Evolutionary conservation across 495 filamentous ascomycete species (phyloP), one percentile per base, ranked within the genome.

Genomic region (Lophium mytilinum): DNA sequence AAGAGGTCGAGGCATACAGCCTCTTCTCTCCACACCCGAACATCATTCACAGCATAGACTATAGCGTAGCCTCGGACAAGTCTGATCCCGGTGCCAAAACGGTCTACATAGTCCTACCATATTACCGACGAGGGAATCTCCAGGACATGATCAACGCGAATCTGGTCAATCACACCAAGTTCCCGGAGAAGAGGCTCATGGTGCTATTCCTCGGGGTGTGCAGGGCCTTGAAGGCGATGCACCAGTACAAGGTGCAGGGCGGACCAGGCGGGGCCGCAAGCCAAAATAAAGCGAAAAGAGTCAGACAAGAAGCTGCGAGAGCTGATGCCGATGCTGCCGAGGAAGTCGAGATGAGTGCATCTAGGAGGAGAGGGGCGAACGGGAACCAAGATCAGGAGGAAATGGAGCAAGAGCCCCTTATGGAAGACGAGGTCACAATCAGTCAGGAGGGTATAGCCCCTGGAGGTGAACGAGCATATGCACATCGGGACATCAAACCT

Each of bases 61-160:
- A 96, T 72, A 80, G 78, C 58, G 81, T 89, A 50, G 77, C 78
- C 10, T 78, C 77, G 14, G 82, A 86, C 63, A 76, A 76, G 79
- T 59, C 76, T 68, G 81, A 83, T 36, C 72, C 80, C 0, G 81
- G 78, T 34, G 83, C 81, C 50, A 97, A 98, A 74, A 97, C 91
- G 0, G 93, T 97, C 18, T 97, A 97, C 66, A 94, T 98, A 58
- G 74, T 98, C 33, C 79, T 98, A 14, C 93, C 93, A 7, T 98
- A 97, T 71, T 98, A 95, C 72, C 80, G 89, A 57, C 77, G 93
- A 40, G 93, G 93, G 17, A 98, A 98, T 65, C 78, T 98, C 30
- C 93, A 98, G 69, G 93, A 98, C 73, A 86, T 92, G 42, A 96
- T 98, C 76, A 98, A 98, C 67, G 93, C 93, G 57, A 98, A 98